A percentile compares a stretch with the other conserved stretches of the same genome.
phyloP scores from a whole-genome alignment of 148 eudicot genomes.

The Chenopodium formosanum region DNA sequence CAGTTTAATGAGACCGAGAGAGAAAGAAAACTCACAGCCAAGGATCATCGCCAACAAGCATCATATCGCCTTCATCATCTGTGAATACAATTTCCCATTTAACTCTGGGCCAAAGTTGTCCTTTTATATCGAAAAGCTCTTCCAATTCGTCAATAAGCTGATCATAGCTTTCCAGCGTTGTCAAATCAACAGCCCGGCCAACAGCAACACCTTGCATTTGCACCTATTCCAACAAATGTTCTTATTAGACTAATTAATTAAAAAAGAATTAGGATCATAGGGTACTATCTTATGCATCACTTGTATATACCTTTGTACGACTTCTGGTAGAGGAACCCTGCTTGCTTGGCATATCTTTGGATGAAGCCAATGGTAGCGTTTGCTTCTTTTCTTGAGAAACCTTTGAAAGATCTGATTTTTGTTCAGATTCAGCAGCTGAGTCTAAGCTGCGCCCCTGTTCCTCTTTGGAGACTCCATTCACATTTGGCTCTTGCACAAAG shows the following conservation, averaged over 20 bases:
- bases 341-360: conserved; percentile 63
- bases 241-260: background rate
- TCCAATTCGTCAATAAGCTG: conserved; percentile 76
- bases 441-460: conserved; percentile 38
- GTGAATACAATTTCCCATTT: conserved; percentile 90
- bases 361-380: conserved; percentile 35
- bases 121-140: conserved; percentile 72
- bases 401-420: conserved; percentile 54
- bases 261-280: background rate
- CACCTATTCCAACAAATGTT: conserved; percentile 41
- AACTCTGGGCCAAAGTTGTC: conserved; percentile 57
- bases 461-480: conserved; percentile 26
- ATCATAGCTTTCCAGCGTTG: conserved; percentile 54
- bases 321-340: conserved; percentile 66
- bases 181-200: conserved; percentile 94
- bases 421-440: conserved; percentile 51
- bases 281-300: background rate
- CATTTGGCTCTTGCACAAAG: conserved; percentile 25
- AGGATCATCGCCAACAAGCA: conserved; percentile 93
- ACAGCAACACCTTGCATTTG: conserved; percentile 97
- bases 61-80: conserved; percentile 91
- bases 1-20: background rate
- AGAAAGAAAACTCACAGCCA: conserved; percentile 65
- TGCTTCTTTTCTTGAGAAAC: conserved; percentile 41
- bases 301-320: conserved; percentile 65